phyloP scores from a whole-genome alignment of 2,329 filamentous ascomycete species.

The Corynespora cassiicola region DNA sequence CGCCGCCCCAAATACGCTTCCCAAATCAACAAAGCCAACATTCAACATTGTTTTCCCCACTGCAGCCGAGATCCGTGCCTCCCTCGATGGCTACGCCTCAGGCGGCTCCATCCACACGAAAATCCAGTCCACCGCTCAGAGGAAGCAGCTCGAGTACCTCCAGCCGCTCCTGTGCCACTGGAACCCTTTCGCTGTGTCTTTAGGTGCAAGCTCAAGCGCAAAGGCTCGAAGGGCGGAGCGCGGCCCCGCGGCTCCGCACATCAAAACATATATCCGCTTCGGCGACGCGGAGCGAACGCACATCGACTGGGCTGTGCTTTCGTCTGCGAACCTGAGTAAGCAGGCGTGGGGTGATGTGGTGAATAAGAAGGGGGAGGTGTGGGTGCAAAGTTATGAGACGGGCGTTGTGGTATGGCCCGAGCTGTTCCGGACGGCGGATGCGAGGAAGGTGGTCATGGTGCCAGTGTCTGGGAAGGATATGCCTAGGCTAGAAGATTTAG shows the following conservation, averaged over 20 bases:
- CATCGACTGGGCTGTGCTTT: constrained; percentile 86
- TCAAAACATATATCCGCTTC: constrained; percentile 86
- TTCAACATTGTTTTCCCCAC: constrained; percentile 84
- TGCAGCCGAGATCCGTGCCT: constrained; percentile 75
- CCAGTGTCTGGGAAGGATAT: constrained; percentile 70
- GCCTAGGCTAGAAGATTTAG: constrained; percentile 40
- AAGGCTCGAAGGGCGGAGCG: constrained; percentile 29
- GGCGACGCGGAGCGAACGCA: constrained; percentile 43
- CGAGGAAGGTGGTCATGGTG: constrained; percentile 61
- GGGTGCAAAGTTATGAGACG: constrained; percentile 82
- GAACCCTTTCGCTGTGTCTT: constrained; percentile 51
- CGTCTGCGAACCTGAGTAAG: constrained; percentile 89
- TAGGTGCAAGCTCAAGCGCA: neutral
- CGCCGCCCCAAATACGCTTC: constrained; percentile 1
- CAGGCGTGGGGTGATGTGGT: constrained; percentile 82
- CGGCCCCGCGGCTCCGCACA: constrained; percentile 78
- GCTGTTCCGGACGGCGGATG: constrained; percentile 47
- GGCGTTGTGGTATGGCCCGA: constrained; percentile 84
- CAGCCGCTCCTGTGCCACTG: constrained; percentile 76
- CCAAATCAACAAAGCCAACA: constrained; percentile 53
- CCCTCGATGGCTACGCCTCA: constrained; percentile 78
- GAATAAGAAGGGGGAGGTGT: constrained; percentile 64
- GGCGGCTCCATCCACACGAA: constrained; percentile 85
- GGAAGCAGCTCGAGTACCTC: constrained; percentile 76
- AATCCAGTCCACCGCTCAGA: constrained; percentile 71